Evolutionary conservation across 1,139 yeast species (phyloP).

Genomic region (Hyphopichia fennica): DNA sequence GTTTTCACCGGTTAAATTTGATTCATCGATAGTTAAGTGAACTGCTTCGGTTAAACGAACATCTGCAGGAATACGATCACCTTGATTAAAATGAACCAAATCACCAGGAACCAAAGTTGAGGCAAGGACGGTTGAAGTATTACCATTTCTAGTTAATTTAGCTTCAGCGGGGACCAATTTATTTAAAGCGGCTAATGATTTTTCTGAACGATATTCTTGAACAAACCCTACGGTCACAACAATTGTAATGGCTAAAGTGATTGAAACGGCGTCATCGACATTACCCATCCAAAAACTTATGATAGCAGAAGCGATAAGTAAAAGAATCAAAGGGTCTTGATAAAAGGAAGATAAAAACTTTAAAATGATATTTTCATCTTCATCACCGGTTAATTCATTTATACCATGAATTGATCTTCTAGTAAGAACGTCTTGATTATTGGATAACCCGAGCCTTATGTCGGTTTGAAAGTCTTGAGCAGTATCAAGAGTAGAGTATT

Average conservation of each 20-base stretch:
- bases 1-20: conserved; percentile 92
- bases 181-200: conserved; percentile 86
- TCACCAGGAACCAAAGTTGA: conserved; percentile 92
- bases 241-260: conserved; percentile 81
- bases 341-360: conserved; percentile 79
- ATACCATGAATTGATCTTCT: conserved; percentile 75
- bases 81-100: conserved; percentile 80
- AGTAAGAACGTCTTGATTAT: conserved; percentile 66
- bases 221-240: conserved; percentile 96
- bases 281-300: conserved; percentile 89
- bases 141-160: conserved; percentile 78
- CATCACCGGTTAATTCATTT: conserved; percentile 72
- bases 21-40: conserved; percentile 82
- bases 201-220: conserved; percentile 93
- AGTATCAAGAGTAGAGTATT: conserved; percentile 61
- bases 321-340: conserved; percentile 83
- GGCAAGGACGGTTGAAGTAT: conserved; percentile 77
- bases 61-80: conserved; percentile 96
- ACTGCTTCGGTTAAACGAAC: conserved; percentile 74
- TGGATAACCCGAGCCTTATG: conserved; percentile 54
- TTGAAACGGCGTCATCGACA: conserved; percentile 87
- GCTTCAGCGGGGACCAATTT: conserved; percentile 93
- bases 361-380: conserved; percentile 67
- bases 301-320: conserved; percentile 84
- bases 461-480: conserved; percentile 63